Evolutionary conservation across 495 filamentous ascomycete genomes (phyloP), one percentile per base, ranked within the genome.

Genomic region (Daldinia caldariorum): DNA sequence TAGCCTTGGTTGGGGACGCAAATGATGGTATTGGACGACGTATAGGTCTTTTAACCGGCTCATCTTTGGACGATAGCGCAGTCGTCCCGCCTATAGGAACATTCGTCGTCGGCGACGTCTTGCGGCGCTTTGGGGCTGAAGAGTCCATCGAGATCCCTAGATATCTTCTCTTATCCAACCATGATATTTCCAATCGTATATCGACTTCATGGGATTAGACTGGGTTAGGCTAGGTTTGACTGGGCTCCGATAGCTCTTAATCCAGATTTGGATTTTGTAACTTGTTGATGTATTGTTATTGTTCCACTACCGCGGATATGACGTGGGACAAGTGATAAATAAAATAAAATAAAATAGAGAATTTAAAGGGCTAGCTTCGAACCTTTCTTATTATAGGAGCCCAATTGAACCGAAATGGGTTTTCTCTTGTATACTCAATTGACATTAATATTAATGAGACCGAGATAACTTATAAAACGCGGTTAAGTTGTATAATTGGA

Each of bases 1-100:
- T 91, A 4, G 88, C 83, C 69, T 84, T 86, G 0, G 88, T 91
- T 4, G 89, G 90, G 4, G 89, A 90, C 47, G 86, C 85, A 72
- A 88, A 91, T 0, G 89, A 91, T 0, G 85, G 84, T 4, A 84
- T 84, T 16, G 59, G 77, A 65, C 50, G 68, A 69, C 66, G 72
- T 49, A 60, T 43, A 47, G 72, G 54, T 18, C 63, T 63, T 61
- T 65, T 65, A 12, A 35, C 60, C 50, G 55, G 61, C 49, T 35
- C 67, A 49, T 74, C 67, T 77, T 66, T 79, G 59, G 22, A 76
- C 63, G 50, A 60, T 29, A 63, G 60, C 31, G 55, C 60, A 20
- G 29, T 45, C 14, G 72, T 50, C 7, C 57, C 62, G 54, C 63
- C 66, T 37, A 77, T 54, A 1, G 56, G 67, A 47, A 75, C 58